Percentiles rank a stretch among this genome's conserved stretches.
Conservation (phyloP, 768 basidiomycete genomes). For the Lepiota venenata region DNA sequence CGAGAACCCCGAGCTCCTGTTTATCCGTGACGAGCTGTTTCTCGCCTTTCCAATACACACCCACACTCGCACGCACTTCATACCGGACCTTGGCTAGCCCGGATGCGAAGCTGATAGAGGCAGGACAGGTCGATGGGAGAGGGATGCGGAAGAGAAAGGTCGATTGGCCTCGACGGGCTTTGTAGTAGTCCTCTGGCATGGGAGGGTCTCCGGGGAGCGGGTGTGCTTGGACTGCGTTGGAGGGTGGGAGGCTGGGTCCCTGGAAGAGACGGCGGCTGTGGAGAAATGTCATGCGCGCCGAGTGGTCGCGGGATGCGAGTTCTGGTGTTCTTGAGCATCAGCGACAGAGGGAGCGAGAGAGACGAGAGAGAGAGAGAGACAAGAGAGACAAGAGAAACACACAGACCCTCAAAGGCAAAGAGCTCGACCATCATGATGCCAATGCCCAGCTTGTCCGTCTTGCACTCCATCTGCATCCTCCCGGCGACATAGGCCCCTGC, state of each 20-base stretch:
- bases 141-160: constrained; percentile 82
- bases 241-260: constrained; percentile 77
- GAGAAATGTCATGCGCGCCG: constrained; percentile 75
- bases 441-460: constrained; percentile 72
- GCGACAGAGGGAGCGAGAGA: constrained; percentile 10
- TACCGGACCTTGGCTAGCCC: constrained; percentile 70
- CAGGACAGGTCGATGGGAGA: constrained; percentile 61
- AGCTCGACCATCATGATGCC: constrained; percentile 77
- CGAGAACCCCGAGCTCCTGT: constrained; percentile 62
- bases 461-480: constrained; percentile 78
- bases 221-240: constrained; percentile 74
- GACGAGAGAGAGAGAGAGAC: constrained; percentile 3
- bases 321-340: constrained; percentile 37
- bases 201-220: constrained; percentile 54
- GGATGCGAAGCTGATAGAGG: constrained; percentile 67
- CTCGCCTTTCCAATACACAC: constrained; percentile 75
- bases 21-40: constrained; percentile 63
- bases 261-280: constrained; percentile 73
- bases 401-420: constrained; percentile 65
- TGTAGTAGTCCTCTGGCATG: constrained; percentile 63
- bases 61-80: constrained; percentile 69
- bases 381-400: background rate
- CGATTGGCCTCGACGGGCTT: constrained; percentile 71
- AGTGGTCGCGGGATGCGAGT: constrained; percentile 72
- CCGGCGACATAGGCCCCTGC: constrained; percentile 67